A percentile compares a stretch with the other conserved stretches of the same genome.
Conservation (phyloP, 176 grass and related monocot genomes). For the Carex pumila region DNA sequence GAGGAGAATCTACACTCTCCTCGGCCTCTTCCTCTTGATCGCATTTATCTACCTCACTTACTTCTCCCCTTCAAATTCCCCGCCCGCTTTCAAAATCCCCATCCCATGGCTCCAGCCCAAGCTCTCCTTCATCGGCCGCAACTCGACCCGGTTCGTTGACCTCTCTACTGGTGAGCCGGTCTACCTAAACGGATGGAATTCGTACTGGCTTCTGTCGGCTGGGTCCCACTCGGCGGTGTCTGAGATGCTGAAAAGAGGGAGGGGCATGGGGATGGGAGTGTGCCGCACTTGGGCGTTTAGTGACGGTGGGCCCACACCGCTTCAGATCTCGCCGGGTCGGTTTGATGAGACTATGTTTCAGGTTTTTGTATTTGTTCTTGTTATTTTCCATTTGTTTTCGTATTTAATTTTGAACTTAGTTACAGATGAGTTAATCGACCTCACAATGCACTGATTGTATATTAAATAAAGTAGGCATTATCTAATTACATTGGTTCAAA, state of each 20-base stretch:
- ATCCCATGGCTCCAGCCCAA: slow-evolving; percentile 77
- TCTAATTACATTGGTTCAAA: not conserved
- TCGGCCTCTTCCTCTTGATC: slow-evolving; percentile 60
- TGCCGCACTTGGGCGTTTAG: slow-evolving; percentile 84
- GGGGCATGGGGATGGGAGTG: slow-evolving; percentile 59
- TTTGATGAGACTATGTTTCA: slow-evolving; percentile 69
- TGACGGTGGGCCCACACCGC: slow-evolving; percentile 58
- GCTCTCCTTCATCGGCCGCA: slow-evolving; percentile 55
- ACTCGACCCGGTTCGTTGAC: slow-evolving; percentile 63
- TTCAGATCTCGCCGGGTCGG: slow-evolving; percentile 79
- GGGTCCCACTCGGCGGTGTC: slow-evolving; percentile 24
- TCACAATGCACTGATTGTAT: not conserved
- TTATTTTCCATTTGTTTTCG: not conserved
- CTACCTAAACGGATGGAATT: slow-evolving; percentile 96
- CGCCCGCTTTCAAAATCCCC: slow-evolving; percentile 36
- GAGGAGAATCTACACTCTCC: slow-evolving; percentile 46
- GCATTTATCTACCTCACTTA: slow-evolving; percentile 50
- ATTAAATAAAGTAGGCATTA: not conserved
- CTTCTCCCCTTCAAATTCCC: slow-evolving; percentile 14
- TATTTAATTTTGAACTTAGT: not conserved
- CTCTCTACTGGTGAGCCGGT: slow-evolving; percentile 35
- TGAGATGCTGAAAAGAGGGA: slow-evolving; percentile 75
- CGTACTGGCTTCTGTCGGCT: slow-evolving; percentile 75
- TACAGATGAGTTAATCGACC: not conserved
- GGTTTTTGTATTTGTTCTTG: slow-evolving; percentile 20